These are phyloP conservation scores for Logfia minima DNA, from an alignment of 129 eudicot species.

Conservation along the genomic window DNA sequence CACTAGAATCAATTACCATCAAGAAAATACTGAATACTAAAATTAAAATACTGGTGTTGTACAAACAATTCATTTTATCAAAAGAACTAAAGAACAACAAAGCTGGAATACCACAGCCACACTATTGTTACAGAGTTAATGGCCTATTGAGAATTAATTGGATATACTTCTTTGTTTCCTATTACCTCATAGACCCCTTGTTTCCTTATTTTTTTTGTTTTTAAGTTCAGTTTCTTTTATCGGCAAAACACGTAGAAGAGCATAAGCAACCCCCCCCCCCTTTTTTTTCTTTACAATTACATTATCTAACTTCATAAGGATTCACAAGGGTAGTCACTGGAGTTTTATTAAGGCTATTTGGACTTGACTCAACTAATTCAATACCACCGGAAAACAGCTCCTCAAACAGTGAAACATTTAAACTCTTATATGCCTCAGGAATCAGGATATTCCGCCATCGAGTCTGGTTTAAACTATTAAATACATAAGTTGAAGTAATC, in stretches of 20 bases:
- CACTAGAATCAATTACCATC: conserved; percentile 11
- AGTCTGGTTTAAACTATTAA: not conserved
- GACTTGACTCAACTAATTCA: not conserved
- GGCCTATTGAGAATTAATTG: not conserved
- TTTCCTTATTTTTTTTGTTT: too few species aligned
- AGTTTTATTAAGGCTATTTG: not conserved
- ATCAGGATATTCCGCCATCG: not conserved
- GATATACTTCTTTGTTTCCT: not conserved
- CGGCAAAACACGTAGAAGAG: too few species aligned
- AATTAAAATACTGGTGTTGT: not conserved
- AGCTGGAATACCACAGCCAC: too few species aligned
- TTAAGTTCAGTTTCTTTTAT: too few species aligned
- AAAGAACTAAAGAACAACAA: not conserved
- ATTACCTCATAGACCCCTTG: not conserved
- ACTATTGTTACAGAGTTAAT: not conserved
- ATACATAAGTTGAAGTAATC: not conserved
- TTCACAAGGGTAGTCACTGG: not conserved
- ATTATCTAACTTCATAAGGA: not conserved
- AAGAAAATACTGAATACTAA: not conserved
- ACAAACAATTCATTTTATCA: not conserved
- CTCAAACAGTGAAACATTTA: not conserved
- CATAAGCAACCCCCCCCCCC: too few species aligned
- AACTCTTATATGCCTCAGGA: not conserved
- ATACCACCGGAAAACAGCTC: not conserved
- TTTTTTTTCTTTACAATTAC: not conserved